Evolutionary conservation across 495 filamentous ascomycete species (phyloP).

Genomic region (Neurospora terricola): DNA sequence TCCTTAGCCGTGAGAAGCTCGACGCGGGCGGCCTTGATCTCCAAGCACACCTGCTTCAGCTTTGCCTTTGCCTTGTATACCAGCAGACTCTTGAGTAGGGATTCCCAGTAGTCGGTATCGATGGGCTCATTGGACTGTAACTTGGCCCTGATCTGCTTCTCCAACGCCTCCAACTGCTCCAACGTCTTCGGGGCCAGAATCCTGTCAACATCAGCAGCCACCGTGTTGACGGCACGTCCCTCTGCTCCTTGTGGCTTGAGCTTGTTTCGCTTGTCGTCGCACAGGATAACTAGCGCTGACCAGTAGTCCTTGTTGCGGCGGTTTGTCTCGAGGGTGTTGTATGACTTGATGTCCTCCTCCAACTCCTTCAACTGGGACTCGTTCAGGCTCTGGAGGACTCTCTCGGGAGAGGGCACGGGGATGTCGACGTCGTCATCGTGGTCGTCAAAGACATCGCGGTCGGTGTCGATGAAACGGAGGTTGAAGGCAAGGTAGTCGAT

Average conservation of each 20-base stretch:
- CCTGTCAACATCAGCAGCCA: constrained; percentile 78
- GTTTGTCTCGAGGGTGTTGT: constrained; percentile 70
- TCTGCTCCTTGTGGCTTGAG: constrained; percentile 50
- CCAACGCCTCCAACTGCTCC: constrained; percentile 72
- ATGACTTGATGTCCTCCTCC: constrained; percentile 79
- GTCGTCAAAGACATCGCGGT: constrained; percentile 69
- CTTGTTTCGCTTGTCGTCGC: constrained; percentile 63
- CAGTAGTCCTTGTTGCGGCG: constrained; percentile 75
- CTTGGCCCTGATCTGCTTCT: constrained; percentile 75
- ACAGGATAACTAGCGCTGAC: constrained; percentile 82
- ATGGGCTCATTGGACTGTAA: constrained; percentile 81
- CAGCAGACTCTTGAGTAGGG: constrained; percentile 70
- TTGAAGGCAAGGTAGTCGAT: constrained; percentile 95
- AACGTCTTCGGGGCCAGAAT: constrained; percentile 79
- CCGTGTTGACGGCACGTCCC: constrained; percentile 67
- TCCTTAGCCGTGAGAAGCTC: constrained; percentile 58
- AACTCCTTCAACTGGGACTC: constrained; percentile 64
- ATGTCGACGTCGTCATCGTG: constrained; percentile 64
- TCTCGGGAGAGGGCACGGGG: constrained; percentile 69
- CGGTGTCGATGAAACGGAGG: constrained; percentile 76
- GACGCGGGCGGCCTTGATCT: constrained; percentile 65
- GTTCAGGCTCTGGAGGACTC: constrained; percentile 59
- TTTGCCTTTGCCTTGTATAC: constrained; percentile 90
- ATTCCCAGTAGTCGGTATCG: constrained; percentile 96
- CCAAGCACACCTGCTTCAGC: constrained; percentile 68